phyloP scores from a whole-genome alignment of 352 stramenopile species.

The Pythium folliculosum region DNA sequence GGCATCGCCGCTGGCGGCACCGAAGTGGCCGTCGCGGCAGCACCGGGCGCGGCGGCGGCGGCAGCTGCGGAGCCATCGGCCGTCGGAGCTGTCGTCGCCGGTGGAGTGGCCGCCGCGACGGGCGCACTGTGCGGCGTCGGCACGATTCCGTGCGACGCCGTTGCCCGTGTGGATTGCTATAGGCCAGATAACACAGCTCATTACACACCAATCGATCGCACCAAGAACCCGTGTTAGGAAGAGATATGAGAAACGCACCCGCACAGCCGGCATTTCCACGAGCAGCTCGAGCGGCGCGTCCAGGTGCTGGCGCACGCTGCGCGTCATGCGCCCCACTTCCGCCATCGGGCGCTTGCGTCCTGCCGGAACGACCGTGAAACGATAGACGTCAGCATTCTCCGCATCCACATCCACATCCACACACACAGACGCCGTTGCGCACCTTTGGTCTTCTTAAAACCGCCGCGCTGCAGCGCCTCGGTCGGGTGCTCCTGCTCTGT shows the following conservation, averaged over 20 bases:
- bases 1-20: conserved; percentile 6
- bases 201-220: too few relatives aligned
- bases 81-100: conserved; percentile 1
- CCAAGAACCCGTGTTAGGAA: too few relatives aligned
- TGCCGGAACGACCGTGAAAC: conserved; percentile 13
- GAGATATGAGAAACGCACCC: conserved; percentile 35
- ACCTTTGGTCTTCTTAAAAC: conserved; percentile 79
- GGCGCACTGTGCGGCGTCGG: neutral
- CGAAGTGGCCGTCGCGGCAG: conserved; percentile 2
- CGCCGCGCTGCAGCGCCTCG: conserved; percentile 60
- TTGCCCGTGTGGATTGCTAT: conserved; percentile 14
- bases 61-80: neutral
- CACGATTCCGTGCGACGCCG: conserved; percentile 6
- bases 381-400: neutral
- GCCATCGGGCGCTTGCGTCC: conserved; percentile 60
- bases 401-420: neutral
- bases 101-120: conserved; percentile 9
- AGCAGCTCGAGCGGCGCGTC: conserved; percentile 72
- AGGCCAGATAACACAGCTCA: too few relatives aligned
- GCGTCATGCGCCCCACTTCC: conserved; percentile 72
- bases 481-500: conserved; percentile 54
- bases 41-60: too few relatives aligned
- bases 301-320: conserved; percentile 77
- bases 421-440: neutral
- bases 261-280: conserved; percentile 46